A percentile compares a stretch with the other conserved stretches of the same genome.
Conservation (phyloP, 2,329 filamentous ascomycete species). For the Botryotinia convoluta region DNA sequence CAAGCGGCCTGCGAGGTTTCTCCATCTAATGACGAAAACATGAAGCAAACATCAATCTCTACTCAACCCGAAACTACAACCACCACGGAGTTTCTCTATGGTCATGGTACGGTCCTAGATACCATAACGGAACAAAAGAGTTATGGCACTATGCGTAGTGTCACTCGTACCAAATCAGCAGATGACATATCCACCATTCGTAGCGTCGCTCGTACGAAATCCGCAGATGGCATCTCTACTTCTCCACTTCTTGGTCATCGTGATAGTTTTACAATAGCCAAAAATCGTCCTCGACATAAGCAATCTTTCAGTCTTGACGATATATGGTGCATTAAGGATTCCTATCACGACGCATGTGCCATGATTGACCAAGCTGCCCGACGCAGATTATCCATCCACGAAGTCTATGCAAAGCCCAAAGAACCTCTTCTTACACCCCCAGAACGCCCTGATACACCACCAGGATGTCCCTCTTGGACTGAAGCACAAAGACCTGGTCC, state of each 20-base stretch:
- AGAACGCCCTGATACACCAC: slow-evolving; percentile 35
- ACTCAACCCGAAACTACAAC: slow-evolving; percentile 5
- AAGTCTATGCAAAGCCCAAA: slow-evolving; percentile 38
- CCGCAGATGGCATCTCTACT: slow-evolving; percentile 32
- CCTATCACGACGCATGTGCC: slow-evolving; percentile 35
- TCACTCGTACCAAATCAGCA: slow-evolving; percentile 31
- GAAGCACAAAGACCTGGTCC: slow-evolving; percentile 30
- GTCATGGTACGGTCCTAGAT: slow-evolving; percentile 42
- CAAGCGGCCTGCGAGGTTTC: neutral
- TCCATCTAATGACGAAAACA: slow-evolving; percentile 14
- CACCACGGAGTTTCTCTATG: slow-evolving; percentile 40
- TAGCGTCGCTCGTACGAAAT: slow-evolving; percentile 27
- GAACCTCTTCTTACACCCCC: slow-evolving; percentile 34
- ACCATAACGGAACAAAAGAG: slow-evolving; percentile 46
- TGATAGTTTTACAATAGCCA: slow-evolving; percentile 33
- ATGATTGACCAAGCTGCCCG: slow-evolving; percentile 29
- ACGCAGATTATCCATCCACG: slow-evolving; percentile 26
- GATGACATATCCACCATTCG: slow-evolving; percentile 26
- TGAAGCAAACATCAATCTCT: slow-evolving; percentile 14
- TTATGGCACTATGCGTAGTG: slow-evolving; percentile 38
- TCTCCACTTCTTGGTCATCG: slow-evolving; percentile 34
- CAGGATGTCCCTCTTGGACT: slow-evolving; percentile 39
- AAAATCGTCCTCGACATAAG: slow-evolving; percentile 34
- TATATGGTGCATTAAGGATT: slow-evolving; percentile 35
- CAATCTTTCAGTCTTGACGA: slow-evolving; percentile 41